Evolutionary conservation across 1,284 basidiomycete species (phyloP).

Genomic region (Ustilago cynodontis): DNA sequence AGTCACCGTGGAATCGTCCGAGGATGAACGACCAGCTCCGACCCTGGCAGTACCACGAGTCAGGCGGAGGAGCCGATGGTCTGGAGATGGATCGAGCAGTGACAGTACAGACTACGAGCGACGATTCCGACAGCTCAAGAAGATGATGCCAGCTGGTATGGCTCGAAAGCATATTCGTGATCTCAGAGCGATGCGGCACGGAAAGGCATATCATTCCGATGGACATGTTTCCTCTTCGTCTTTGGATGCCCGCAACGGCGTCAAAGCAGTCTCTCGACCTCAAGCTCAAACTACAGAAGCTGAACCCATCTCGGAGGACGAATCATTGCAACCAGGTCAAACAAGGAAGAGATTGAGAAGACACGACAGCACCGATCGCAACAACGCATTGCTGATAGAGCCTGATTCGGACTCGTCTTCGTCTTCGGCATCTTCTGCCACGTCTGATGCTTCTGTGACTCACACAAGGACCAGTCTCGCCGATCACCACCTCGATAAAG

Average conservation of each 20-base stretch:
- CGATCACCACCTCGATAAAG: neutral
- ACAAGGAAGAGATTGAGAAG: slow-evolving; percentile 47
- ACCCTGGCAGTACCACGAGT: neutral
- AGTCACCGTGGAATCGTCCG: slow-evolving; percentile 33
- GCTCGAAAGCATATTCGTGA: slow-evolving; percentile 66
- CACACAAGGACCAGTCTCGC: slow-evolving; percentile 1
- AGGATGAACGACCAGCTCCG: slow-evolving; percentile 31
- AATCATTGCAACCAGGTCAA: slow-evolving; percentile 53
- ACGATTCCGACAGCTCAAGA: slow-evolving; percentile 62
- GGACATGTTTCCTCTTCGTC: slow-evolving; percentile 52
- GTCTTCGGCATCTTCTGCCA: slow-evolving; percentile 18
- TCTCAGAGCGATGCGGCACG: slow-evolving; percentile 64
- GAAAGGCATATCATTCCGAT: slow-evolving; percentile 62
- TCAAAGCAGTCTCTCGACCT: neutral
- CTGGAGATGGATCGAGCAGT: slow-evolving; percentile 38
- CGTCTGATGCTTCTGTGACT: slow-evolving; percentile 14
- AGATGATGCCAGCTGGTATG: slow-evolving; percentile 67
- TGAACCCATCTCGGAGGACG: slow-evolving; percentile 13
- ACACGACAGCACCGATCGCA: slow-evolving; percentile 29
- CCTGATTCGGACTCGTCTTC: slow-evolving; percentile 47
- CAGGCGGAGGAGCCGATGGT: slow-evolving; percentile 48
- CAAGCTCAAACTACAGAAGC: neutral
- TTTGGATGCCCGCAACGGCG: slow-evolving; percentile 6
- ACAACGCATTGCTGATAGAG: slow-evolving; percentile 44
- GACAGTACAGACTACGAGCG: slow-evolving; percentile 65